These are phyloP conservation scores for Aspergillus hortae DNA, from an alignment of 2,329 filamentous ascomycete genomes.

Conservation along the genomic window DNA sequence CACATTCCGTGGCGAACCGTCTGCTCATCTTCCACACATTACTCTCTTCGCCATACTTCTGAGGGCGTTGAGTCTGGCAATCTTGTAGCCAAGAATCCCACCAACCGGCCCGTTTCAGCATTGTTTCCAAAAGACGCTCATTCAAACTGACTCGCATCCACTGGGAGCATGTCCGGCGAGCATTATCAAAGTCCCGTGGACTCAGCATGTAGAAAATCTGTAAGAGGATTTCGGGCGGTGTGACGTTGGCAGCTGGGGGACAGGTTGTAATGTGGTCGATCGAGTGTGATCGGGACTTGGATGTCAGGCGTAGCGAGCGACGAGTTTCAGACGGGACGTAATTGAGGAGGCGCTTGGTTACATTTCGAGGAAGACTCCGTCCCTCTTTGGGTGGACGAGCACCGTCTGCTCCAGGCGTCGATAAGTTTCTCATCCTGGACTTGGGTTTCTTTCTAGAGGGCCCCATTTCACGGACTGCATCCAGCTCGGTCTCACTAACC, in stretches of 20 bases:
- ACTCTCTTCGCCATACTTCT: slow-evolving; percentile 37
- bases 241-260: slow-evolving; percentile 29
- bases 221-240: slow-evolving; percentile 50
- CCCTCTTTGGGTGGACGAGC: background rate
- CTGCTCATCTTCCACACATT: slow-evolving; percentile 42
- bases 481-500: background rate
- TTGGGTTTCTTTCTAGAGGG: background rate
- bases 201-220: slow-evolving; percentile 45
- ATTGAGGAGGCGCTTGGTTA: slow-evolving; percentile 9
- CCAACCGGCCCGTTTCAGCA: slow-evolving; percentile 58
- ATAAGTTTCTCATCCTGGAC: background rate
- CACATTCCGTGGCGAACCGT: slow-evolving; percentile 48
- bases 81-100: slow-evolving; percentile 40
- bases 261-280: slow-evolving; percentile 21
- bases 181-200: slow-evolving; percentile 56
- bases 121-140: slow-evolving; percentile 46
- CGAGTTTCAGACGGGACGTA: slow-evolving; percentile 7
- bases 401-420: background rate
- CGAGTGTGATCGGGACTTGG: slow-evolving; percentile 31
- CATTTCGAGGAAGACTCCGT: slow-evolving; percentile 5
- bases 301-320: slow-evolving; percentile 28
- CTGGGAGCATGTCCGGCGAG: slow-evolving; percentile 55
- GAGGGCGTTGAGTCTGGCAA: slow-evolving; percentile 23
- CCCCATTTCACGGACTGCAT: background rate
- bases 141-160: slow-evolving; percentile 61